These are phyloP conservation scores for Leishmania guyanensis DNA, from an alignment of 208 protist species.

Conservation along the genomic window DNA sequence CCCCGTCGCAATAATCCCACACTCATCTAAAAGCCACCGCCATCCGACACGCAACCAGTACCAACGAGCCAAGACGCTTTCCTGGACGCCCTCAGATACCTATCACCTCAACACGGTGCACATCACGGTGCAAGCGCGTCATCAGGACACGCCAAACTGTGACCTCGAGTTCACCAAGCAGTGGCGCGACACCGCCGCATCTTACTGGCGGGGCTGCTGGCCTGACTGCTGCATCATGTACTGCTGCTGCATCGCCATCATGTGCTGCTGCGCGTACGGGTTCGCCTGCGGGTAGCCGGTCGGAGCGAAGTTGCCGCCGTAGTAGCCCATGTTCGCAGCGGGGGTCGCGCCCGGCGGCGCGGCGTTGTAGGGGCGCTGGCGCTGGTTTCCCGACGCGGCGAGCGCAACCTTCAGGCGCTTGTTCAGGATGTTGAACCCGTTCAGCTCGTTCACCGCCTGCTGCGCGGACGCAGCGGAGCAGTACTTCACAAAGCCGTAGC, in stretches of 20 bases:
- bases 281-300: slow-evolving; percentile 61
- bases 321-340: slow-evolving; percentile 48
- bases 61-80: background rate
- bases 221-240: slow-evolving; percentile 53
- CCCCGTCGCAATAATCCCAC: background rate
- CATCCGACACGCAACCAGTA: background rate
- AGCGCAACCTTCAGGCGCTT: slow-evolving; percentile 91
- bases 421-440: slow-evolving; percentile 87
- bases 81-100: background rate
- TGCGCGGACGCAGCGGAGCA: slow-evolving; percentile 67
- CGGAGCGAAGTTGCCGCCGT: slow-evolving; percentile 51
- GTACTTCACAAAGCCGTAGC: slow-evolving; percentile 93
- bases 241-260: slow-evolving; percentile 60
- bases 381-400: slow-evolving; percentile 74
- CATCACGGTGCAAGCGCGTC: background rate
- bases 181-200: background rate
- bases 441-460: slow-evolving; percentile 77
- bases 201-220: slow-evolving; percentile 48
- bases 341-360: slow-evolving; percentile 18
- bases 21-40: background rate
- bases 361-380: slow-evolving; percentile 36
- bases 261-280: slow-evolving; percentile 77
- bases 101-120: background rate
- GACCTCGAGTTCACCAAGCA: background rate
- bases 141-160: background rate